phyloP scores from a whole-genome alignment of 768 basidiomycete genomes.

The Asterophora parasitica region DNA sequence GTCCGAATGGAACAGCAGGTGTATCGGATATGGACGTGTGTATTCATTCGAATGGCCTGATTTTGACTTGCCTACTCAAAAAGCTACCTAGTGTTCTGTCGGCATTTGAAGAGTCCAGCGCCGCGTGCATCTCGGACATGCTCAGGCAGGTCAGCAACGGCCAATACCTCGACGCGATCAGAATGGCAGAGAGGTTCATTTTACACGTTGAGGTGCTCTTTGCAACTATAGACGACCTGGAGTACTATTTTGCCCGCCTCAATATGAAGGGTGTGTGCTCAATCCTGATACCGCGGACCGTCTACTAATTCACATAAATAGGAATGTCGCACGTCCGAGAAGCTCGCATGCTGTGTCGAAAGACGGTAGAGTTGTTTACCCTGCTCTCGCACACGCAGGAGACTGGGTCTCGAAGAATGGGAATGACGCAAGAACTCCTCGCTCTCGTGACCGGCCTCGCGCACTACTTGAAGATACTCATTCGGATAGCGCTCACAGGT shows the following conservation, averaged over 20 bases:
- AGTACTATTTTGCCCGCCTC: constrained; percentile 76
- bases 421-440: constrained; percentile 95
- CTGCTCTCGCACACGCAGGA: constrained; percentile 94
- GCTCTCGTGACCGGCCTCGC: constrained; percentile 98
- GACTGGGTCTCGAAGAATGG: constrained; percentile 84
- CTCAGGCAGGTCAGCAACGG: constrained; percentile 94
- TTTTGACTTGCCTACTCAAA: constrained; percentile 11
- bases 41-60: constrained; percentile 15
- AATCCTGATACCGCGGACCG: background rate
- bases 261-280: constrained; percentile 73
- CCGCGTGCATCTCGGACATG: constrained; percentile 99
- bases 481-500: constrained; percentile 94
- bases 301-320: constrained; percentile 26
- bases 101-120: constrained; percentile 98
- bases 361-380: constrained; percentile 97
- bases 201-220: constrained; percentile 97
- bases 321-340: constrained; percentile 98
- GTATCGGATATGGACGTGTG: constrained; percentile 97
- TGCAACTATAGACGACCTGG: constrained; percentile 94
- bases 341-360: constrained; percentile 97
- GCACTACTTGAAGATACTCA: constrained; percentile 98
- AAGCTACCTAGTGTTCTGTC: constrained; percentile 67
- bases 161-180: constrained; percentile 92
- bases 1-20: constrained; percentile 95
- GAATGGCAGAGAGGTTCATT: constrained; percentile 98